phyloP scores from a whole-genome alignment of 2,329 filamentous ascomycete genomes.

The Trichoderma aggressivum region DNA sequence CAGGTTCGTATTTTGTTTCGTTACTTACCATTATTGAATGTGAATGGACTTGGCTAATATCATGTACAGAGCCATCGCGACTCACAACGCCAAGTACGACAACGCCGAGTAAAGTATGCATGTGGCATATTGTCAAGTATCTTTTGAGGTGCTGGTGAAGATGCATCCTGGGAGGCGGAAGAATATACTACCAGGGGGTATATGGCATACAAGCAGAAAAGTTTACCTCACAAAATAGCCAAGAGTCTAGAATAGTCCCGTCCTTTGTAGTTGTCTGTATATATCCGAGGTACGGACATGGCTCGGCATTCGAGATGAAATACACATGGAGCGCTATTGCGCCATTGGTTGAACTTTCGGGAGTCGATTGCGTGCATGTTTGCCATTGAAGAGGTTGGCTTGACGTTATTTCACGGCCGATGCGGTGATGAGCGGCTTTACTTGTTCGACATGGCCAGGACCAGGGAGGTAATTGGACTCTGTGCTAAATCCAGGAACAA shows the following conservation, averaged over 20 bases:
- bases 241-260: background rate
- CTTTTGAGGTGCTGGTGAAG: background rate
- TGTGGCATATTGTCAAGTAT: background rate
- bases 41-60: background rate
- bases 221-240: background rate
- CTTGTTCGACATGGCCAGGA: background rate
- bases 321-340: slow-evolving; percentile 9
- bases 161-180: background rate
- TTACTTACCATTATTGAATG: background rate
- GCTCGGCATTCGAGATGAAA: slow-evolving; percentile 6
- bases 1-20: slow-evolving; percentile 49
- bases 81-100: slow-evolving; percentile 72
- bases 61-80: slow-evolving; percentile 65
- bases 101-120: slow-evolving; percentile 29
- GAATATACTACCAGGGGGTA: background rate
- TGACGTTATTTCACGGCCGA: background rate
- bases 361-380: background rate
- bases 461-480: background rate
- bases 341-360: background rate
- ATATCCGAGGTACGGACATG: slow-evolving; percentile 1
- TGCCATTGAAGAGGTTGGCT: background rate
- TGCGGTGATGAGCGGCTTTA: background rate
- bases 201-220: background rate
- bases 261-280: background rate
- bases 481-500: background rate